Evolutionary conservation across 345 rosid species (phyloP), one percentile per base, ranked within the genome.

Genomic region (Linum usitatissimum): DNA sequence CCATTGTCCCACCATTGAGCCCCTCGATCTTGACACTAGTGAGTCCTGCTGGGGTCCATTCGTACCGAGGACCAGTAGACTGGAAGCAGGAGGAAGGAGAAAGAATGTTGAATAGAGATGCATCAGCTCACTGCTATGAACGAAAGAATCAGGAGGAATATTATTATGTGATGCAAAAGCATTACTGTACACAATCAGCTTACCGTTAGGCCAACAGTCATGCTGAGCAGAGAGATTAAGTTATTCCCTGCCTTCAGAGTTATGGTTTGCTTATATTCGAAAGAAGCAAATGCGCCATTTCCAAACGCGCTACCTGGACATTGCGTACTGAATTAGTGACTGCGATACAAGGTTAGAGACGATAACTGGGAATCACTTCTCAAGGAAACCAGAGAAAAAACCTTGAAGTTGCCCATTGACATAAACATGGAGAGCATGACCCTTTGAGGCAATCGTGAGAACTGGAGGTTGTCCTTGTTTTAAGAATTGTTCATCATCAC

Each of bases 171-270:
- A 34, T 34, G 38, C 38, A 34, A 34, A 45, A 5, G 13, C 51
- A 45, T 10, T 45, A 45, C 51, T 45, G 4, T 4, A 45, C 65
- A 63, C 34, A 62, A 53, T 60, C 21, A 60, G 58, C 85, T 79
- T 72, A 93, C 99, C 75, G 74, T 82, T 60, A 87, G 74, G 73
- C 99, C 99, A 66, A 93, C 96, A 8, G 91, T 81, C 94, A 90
- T 80, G 79, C 96, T 86, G 58, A 93, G 75, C 42, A 93, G 61
- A 64, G 87, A 84, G 59, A 93, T 83, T 54, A 78, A 85, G 64
- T 93, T 93, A 73, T 80, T 77, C 23, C 96, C 97, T 0, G 84
- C 84, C 73, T 79, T 82, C 66, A 90, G 94, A 78, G 88, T 20
- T 71, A 87, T 68, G 55, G 83, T 76, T 34, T 63, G 71, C 69